Evolutionary conservation across 2,329 filamentous ascomycete genomes (phyloP), one percentile per base, ranked within the genome.

Genomic region (Fusarium heterosporum): DNA sequence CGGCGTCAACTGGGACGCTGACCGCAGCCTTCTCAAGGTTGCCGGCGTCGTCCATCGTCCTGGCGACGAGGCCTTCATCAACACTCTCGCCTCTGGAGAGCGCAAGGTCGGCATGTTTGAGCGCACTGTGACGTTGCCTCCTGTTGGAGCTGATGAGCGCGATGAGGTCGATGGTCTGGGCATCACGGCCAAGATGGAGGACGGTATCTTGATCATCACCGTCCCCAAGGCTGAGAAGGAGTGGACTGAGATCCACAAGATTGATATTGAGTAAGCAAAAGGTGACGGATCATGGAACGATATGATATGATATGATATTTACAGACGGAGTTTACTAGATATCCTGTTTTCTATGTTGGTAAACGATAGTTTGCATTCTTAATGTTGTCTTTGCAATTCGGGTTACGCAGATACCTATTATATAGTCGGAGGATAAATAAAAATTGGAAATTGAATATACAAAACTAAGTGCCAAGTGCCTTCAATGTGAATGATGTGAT

Each of bases 141-240:
- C 77, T 41, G 74, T 54, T 14, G 79, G 74, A 12, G 69, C 68
- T 4, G 75, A 73, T 38, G 84, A 81, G 16, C 84, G 81, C 29
- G 87, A 89, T 9, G 83, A 85, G 65, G 81, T 96, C 16, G 89
- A 93, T 71, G 85, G 83, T 2, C 84, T 89, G 47, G 82, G 79
- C 25, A 95, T 96, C 73, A 85, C 83, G 4, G 92, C 92, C 4
- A 93, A 88, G 79, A 84, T 96, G 78, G 90, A 93, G 76, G 90
- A 96, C 74, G 93, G 93, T 7, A 81, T 96, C 2, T 77, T 96
- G 69, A 82, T 89, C 34, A 83, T 96, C n/a, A 88, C 86, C n/a
- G 87, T 96, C 3, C 91, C 91, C 9, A 94, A 93, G 81, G 73
- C 86, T 9, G 87, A 90, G 74, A 86, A 83, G 77, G 87, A 87